A percentile compares a stretch with the other conserved stretches of the same genome.
Evolutionary conservation across 352 stramenopile species (phyloP).

Genomic region (Phytophthora idaei): DNA sequence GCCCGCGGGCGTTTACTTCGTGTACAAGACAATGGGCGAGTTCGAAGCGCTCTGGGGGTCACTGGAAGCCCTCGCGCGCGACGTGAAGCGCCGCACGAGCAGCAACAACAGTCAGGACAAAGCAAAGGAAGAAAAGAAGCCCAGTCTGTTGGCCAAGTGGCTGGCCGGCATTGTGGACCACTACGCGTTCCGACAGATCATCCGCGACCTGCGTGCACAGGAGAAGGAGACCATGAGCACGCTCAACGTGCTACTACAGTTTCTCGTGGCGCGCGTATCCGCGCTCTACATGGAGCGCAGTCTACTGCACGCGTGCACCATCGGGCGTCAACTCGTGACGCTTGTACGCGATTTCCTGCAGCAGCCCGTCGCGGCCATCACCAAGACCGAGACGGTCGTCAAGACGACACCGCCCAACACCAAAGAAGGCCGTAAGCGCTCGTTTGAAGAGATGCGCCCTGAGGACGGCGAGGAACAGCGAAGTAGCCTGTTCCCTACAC

Average conservation of each 20-base stretch:
- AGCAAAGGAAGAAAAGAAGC: conserved; percentile 11
- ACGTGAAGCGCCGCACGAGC: conserved; percentile 50
- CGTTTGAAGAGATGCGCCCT: conserved; percentile 57
- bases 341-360: conserved; percentile 75
- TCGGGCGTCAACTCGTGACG: conserved; percentile 59
- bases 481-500: conserved; percentile 43
- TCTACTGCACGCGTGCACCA: conserved; percentile 58
- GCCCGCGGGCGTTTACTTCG: conserved; percentile 62
- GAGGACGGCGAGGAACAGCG: conserved; percentile 41
- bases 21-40: conserved; percentile 82
- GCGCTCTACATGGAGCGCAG: conserved; percentile 61
- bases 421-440: conserved; percentile 52
- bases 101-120: conserved; percentile 10
- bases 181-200: conserved; percentile 70
- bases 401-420: conserved; percentile 18
- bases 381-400: conserved; percentile 15
- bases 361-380: conserved; percentile 40
- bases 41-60: conserved; percentile 75
- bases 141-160: conserved; percentile 72
- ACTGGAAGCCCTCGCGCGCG: conserved; percentile 57
- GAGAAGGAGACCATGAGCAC: conserved; percentile 79
- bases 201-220: conserved; percentile 60
- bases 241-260: conserved; percentile 75
- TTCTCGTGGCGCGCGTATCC: conserved; percentile 69
- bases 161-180: conserved; percentile 76